These are phyloP conservation scores for Chrysanthemum seticuspe DNA, from an alignment of 129 eudicot genomes.

Conservation along the genomic window DNA sequence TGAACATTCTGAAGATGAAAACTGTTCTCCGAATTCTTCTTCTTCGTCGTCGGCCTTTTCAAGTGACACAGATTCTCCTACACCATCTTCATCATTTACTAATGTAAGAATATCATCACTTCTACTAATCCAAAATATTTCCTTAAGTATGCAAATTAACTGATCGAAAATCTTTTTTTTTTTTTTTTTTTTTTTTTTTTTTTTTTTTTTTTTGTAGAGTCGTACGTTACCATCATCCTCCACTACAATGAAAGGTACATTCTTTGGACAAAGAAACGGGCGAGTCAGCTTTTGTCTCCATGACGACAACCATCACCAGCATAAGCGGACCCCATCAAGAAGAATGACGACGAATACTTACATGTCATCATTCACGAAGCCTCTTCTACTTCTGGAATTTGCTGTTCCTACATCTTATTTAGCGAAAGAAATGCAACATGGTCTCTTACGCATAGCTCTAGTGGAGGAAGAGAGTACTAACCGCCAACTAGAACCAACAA, in stretches of 20 bases:
- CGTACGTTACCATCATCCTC: conserved; percentile 34
- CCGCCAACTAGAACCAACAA: conserved; percentile 12
- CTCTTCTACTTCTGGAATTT: conserved; percentile 39
- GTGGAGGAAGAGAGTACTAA: conserved; percentile 29
- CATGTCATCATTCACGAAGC: conserved; percentile 24
- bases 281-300: conserved; percentile 43
- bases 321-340: conserved; percentile 32
- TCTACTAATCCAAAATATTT: background rate
- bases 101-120: conserved; percentile 18
- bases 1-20: conserved; percentile 19
- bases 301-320: conserved; percentile 34
- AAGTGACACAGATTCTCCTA: conserved; percentile 35
- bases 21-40: conserved; percentile 25
- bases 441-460: conserved; percentile 44
- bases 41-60: conserved; percentile 30
- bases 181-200: background rate
- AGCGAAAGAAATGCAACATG: conserved; percentile 45
- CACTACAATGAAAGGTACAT: conserved; percentile 38
- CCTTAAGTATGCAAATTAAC: too few relatives aligned
- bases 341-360: conserved; percentile 22
- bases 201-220: conserved; percentile 7
- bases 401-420: conserved; percentile 34
- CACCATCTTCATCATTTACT: conserved; percentile 12
- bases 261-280: conserved; percentile 38
- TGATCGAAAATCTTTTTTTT: background rate